Base-by-base conservation (phyloP, 1,284 basidiomycete genomes). In the Coniophora puteana region DNA sequence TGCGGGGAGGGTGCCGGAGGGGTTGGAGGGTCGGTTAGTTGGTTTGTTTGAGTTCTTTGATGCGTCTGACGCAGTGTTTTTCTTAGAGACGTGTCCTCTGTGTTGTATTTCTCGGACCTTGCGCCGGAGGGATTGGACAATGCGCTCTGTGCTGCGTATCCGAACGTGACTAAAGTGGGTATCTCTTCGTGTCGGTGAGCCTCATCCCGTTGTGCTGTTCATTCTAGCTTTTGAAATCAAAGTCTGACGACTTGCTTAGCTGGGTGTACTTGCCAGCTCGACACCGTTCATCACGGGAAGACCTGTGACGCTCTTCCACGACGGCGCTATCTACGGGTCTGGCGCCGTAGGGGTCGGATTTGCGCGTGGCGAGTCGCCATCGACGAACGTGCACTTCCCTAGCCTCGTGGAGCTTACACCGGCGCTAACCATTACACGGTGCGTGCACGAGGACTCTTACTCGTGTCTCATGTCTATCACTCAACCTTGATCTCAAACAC, bases 261-360 rank as follows among this genome's bases (percentile, higher is more conserved):
- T 89, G 26, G 89, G 89, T 12, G 68, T 92, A 16, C 60, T 87
- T 11, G 83, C 82, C 0, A 73, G 89, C 0, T 83, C 86, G 0
- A 94, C 92, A 0, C 90, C 91, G 0, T 94, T 94, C 59, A 68
- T 91, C 16, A 93, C 89, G 0, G 89, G 88, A 8, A 69, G 84
- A 16, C 84, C 86, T 2, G 78, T 85, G 36, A 93, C 91, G 0
- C 65, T 94, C 2, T 81, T 92, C 49, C 64, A 76, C 47, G 76
- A 81, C 38, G 65, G 67, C 22, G 55, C 69, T 3, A 72, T 89
- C 17, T 62, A 76, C 48, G 77, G 75, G 0, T 63, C 74, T 1
- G 92, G 92, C 5, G 83, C 87, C 0, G 76, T 94, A 3, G 90
- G 89, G 0, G 46, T 93, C 8, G 86, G 78, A 2, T 48, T 90